Evolutionary conservation across 306 rosid species (phyloP), one percentile per base, ranked within the genome.

Genomic region (Gillenia trifoliata): DNA sequence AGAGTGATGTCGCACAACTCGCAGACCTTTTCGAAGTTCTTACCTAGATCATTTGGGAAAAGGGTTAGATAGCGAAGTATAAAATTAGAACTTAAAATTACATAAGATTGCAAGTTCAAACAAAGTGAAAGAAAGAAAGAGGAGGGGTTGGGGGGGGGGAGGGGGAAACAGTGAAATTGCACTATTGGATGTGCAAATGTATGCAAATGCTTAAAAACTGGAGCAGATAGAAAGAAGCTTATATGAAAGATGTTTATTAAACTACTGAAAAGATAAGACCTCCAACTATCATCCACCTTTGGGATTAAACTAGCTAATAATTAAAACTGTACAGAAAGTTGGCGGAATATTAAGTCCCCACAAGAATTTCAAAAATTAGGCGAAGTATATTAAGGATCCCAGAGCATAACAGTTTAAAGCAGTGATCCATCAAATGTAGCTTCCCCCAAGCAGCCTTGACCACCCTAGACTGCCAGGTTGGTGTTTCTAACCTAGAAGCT

Each of bases 1-100:
- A 94, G 85, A 72, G 98, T 94, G 23, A 94, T 88, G 80, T 91
- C 90, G 29, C 97, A 87, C 73, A 85, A 78, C 85, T 91, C 98
- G 49, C 97, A 94, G 73, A 93, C 87, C 85, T 86, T 91, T 86
- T 93, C 98, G 26, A 82, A 93, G 81, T 78, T 85, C 84, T 90
- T 93, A 59, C 98, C 98, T 93, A 50, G 12, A 26, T 26, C 64
- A 59, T 25, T 47, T 47, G 26, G 66, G 40, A 62, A 62, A 6
- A 3, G 11, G 22, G 23, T 62, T 30, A 30, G 40, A 62, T 29
- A 17, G 41, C 25, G 40, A 26, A 11, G 7, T 26, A 13, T 20
- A 25, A 26, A 59, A 62, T 62, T 60, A 60, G 66, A 29, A 40
- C 10, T 15, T 16, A 11, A 30, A 62, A 62, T 30, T 62, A 30